A percentile compares a stretch with the other conserved stretches of the same genome.
These are phyloP conservation scores for Erucastrum elatum DNA, from an alignment of 345 rosid species.

Conservation along the genomic window DNA sequence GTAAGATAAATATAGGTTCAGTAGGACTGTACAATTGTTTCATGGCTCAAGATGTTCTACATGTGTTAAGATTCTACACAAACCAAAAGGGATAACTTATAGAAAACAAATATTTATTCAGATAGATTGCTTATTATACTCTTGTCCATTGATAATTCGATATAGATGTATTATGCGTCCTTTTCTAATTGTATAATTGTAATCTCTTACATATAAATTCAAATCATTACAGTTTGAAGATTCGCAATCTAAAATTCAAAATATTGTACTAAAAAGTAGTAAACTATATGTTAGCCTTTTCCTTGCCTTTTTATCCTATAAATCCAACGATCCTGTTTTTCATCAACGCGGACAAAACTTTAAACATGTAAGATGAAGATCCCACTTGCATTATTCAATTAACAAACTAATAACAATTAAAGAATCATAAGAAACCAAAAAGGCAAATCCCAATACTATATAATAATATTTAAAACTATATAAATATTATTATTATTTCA, in stretches of 20 bases:
- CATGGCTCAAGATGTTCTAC: constrained; percentile 27
- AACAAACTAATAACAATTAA: neutral
- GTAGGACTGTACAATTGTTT: neutral
- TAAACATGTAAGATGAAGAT: neutral
- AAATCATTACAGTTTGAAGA: neutral
- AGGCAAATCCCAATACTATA: constrained; percentile 13
- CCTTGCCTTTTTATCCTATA: neutral
- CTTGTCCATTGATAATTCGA: neutral
- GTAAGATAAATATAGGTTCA: neutral
- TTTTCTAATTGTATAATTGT: neutral
- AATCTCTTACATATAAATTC: neutral
- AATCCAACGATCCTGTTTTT: neutral
- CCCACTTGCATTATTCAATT: constrained; percentile 7
- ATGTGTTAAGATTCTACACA: constrained; percentile 4
- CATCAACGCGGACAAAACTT: constrained; percentile 13
- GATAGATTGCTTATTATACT: constrained; percentile 7
- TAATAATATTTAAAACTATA: neutral
- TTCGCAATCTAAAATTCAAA: neutral
- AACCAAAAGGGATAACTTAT: neutral
- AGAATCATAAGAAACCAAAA: neutral
- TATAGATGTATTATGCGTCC: neutral
- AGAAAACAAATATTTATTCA: neutral
- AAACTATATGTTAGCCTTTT: neutral
- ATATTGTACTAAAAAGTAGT: neutral
- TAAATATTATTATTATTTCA: constrained; percentile 15